These are phyloP conservation scores for Lasiodiplodia theobromae DNA, from an alignment of 2,329 filamentous ascomycete species.

Conservation along the genomic window DNA sequence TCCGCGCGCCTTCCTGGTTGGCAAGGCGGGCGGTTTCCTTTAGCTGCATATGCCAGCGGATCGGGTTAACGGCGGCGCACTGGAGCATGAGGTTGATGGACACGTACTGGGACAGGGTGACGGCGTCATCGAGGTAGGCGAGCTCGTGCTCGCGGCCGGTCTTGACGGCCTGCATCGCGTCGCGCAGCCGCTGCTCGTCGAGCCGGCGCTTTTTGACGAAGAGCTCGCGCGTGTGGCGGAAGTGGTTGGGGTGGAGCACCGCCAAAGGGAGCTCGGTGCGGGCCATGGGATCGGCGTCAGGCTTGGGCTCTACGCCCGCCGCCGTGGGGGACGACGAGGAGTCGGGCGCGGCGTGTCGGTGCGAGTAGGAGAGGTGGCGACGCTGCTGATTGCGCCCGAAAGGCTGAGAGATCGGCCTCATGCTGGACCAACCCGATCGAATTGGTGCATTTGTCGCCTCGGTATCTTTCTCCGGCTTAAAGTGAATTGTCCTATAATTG, in stretches of 20 bases:
- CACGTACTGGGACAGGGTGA: neutral
- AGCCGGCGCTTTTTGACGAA: neutral
- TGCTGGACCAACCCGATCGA: too few species aligned
- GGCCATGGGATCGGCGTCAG: neutral
- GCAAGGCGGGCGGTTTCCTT: too few species aligned
- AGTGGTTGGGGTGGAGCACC: neutral
- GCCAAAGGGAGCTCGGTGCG: too few species aligned
- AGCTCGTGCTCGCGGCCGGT: neutral
- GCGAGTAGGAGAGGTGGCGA: neutral
- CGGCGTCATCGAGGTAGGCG: neutral
- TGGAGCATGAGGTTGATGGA: neutral
- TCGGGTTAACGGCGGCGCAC: neutral
- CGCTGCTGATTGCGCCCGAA: neutral
- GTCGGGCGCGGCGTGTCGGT: neutral
- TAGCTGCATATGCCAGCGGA: neutral
- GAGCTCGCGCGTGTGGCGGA: neutral
- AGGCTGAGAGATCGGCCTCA: too few species aligned
- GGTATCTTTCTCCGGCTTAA: too few species aligned
- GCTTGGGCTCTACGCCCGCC: neutral
- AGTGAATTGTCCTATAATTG: too few species aligned
- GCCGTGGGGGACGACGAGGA: neutral
- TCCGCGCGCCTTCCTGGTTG: neutral
- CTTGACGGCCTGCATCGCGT: neutral
- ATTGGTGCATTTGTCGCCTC: too few species aligned
- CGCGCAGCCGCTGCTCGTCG: neutral